Percentiles rank a stretch among this genome's conserved stretches.
Evolutionary conservation across 176 grass and related monocot genomes (phyloP).

Genomic region (Coix lacrymajobi): DNA sequence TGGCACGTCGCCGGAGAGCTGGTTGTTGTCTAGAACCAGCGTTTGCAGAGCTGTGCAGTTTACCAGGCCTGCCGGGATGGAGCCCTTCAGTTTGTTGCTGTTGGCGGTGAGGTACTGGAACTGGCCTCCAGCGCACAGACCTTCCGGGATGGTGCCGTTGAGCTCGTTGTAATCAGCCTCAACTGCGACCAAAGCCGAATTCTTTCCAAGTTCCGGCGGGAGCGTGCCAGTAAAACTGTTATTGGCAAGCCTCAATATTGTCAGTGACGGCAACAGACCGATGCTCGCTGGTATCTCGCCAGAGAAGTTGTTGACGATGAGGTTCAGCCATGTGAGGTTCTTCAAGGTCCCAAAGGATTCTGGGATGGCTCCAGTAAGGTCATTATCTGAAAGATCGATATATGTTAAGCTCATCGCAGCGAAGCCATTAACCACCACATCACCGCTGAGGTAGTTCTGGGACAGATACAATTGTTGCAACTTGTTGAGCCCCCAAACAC

Average conservation of each 20-base stretch:
- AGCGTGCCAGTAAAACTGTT: slow-evolving; percentile 52
- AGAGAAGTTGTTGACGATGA: slow-evolving; percentile 48
- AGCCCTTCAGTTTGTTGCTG: slow-evolving; percentile 41
- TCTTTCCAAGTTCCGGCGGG: slow-evolving; percentile 52
- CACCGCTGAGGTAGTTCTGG: slow-evolving; percentile 20
- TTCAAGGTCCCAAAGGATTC: slow-evolving; percentile 41
- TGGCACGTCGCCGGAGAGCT: slow-evolving; percentile 62
- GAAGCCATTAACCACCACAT: slow-evolving; percentile 17
- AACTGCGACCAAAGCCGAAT: background rate
- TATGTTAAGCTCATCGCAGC: background rate
- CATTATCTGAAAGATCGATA: slow-evolving; percentile 55
- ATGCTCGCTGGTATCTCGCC: slow-evolving; percentile 70
- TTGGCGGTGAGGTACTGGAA: slow-evolving; percentile 1
- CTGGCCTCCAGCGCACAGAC: slow-evolving; percentile 29
- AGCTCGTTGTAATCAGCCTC: slow-evolving; percentile 40
- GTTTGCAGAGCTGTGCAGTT: slow-evolving; percentile 22
- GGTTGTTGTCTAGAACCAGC: slow-evolving; percentile 29
- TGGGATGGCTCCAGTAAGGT: slow-evolving; percentile 57
- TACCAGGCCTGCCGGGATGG: slow-evolving; percentile 53
- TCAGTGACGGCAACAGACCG: slow-evolving; percentile 33
- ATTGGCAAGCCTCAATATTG: background rate
- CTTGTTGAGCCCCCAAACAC: slow-evolving; percentile 53
- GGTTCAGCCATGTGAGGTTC: background rate
- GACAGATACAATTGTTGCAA: background rate
- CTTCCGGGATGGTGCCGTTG: slow-evolving; percentile 46